These are phyloP conservation scores for Platanus orientalis DNA, from an alignment of 164 flowering plant species.

Conservation along the genomic window DNA sequence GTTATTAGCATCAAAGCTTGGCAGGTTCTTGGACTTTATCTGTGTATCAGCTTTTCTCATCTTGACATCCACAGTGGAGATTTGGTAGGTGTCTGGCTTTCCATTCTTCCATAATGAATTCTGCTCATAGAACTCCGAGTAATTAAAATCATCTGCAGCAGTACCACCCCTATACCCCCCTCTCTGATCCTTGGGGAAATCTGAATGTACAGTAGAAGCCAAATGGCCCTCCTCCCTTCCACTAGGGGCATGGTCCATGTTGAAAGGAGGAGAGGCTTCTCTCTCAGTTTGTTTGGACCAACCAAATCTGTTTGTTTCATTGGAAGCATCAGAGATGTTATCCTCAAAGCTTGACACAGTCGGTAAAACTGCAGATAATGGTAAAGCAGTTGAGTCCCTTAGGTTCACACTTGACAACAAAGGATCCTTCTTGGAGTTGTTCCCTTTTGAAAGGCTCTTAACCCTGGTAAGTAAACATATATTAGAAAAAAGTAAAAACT, in stretches of 20 bases:
- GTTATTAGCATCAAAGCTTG: slow-evolving; percentile 29
- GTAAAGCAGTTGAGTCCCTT: slow-evolving; percentile 48
- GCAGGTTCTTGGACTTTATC: slow-evolving; percentile 34
- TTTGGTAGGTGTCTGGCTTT: slow-evolving; percentile 25
- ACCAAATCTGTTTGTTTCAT: slow-evolving; percentile 42
- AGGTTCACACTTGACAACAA: slow-evolving; percentile 35
- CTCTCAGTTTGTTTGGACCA: slow-evolving; percentile 48
- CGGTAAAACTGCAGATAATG: slow-evolving; percentile 34
- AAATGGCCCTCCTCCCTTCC: slow-evolving; percentile 38
- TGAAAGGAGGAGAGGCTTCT: slow-evolving; percentile 33
- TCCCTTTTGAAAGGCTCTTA: slow-evolving; percentile 84
- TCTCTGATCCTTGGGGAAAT: slow-evolving; percentile 30
- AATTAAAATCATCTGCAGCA: slow-evolving; percentile 35
- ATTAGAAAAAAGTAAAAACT: slow-evolving; percentile 2
- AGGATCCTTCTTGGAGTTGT: slow-evolving; percentile 54
- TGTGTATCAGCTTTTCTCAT: slow-evolving; percentile 28
- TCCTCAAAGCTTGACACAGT: slow-evolving; percentile 34
- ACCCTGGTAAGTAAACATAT: slow-evolving; percentile 42
- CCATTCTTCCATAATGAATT: slow-evolving; percentile 34
- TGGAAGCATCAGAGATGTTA: slow-evolving; percentile 22
- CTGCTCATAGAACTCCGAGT: slow-evolving; percentile 38
- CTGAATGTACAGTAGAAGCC: slow-evolving; percentile 24
- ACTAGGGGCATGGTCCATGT: slow-evolving; percentile 40
- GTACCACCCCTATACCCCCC: slow-evolving; percentile 23
- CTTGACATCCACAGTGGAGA: slow-evolving; percentile 33